Evolutionary conservation across 169 alveolate genomes (phyloP), one percentile per base, ranked within the genome.

Genomic region (Nephromyces sp.): DNA sequence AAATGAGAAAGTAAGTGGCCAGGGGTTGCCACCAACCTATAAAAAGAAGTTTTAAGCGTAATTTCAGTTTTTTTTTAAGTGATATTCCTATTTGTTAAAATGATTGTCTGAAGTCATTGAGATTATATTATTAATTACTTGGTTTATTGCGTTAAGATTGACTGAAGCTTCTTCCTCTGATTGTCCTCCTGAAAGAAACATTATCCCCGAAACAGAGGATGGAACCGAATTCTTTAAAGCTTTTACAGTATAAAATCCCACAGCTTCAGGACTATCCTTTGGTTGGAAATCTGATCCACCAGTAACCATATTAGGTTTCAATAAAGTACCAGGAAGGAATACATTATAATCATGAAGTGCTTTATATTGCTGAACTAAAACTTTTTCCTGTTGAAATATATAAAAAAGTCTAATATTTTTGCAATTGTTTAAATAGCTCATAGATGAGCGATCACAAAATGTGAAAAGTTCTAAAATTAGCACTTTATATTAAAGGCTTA

Each of bases 111-210:
- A 27, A 32, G 34, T 32, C 52, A 63, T 43, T 2, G 43, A 24
- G 73, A n/a, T n/a, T n/a, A n/a, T n/a, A n/a, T n/a, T n/a, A n/a
- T n/a, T n/a, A n/a, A n/a, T 63, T 68, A 92, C 72, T 83, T 86
- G 86, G 90, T 95, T 95, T 91, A 97, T 96, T 70, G 93, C 98
- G 86, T 94, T 92, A 74, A 97, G 82, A 87, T 95, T 93, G 43
- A 88, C 75, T 35, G 99, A 86, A 31, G 99, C 99, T 75, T 94
- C 97, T 75, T 94, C 96, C 86, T 97, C 99, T 29, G 96, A 88
- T 85, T 95, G 96, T 51, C 99, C 99, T 15, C 99, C 99, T n/a
- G 98, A 94, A 25, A 97, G 90, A 94, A 97, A 97, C 87, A 90
- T 86, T 57, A 97, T 92, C 22, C 99, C 99, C 27, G 97, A 96